Conservation (phyloP, 257 asterid genomes). For the Solanum arcanum region DNA sequence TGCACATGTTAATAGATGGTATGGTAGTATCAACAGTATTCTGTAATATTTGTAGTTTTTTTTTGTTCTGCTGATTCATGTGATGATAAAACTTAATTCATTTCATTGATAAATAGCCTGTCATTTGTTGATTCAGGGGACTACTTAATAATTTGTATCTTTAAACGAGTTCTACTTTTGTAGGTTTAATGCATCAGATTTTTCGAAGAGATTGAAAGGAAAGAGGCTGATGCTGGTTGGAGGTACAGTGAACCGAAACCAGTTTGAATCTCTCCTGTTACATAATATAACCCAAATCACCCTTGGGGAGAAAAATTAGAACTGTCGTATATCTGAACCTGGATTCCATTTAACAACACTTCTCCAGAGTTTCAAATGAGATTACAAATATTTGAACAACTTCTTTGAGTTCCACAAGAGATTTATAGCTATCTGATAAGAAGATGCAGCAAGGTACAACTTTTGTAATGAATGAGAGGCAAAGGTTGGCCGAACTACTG, state of each 20-base stretch:
- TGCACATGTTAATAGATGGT: neutral
- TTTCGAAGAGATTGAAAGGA: conserved; percentile 76
- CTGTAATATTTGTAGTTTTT: neutral
- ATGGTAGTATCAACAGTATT: neutral
- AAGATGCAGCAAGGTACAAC: conserved; percentile 1
- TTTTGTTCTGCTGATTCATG: neutral
- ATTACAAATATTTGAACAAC: neutral
- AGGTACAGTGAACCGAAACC: conserved; percentile 89
- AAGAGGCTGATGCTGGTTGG: conserved; percentile 86
- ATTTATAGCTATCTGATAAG: neutral
- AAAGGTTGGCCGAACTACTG: conserved; percentile 28
- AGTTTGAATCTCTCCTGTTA: conserved; percentile 72
- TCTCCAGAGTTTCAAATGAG: neutral
- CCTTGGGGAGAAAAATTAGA: neutral
- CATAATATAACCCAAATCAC: neutral
- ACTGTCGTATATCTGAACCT: neutral
- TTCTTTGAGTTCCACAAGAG: neutral
- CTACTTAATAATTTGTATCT: neutral
- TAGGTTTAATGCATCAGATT: conserved; percentile 79
- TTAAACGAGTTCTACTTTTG: neutral
- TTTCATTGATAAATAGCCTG: neutral
- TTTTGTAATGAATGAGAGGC: conserved; percentile 25
- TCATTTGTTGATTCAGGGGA: neutral
- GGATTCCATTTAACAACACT: neutral
- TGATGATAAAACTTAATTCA: neutral